Base-by-base conservation (phyloP, 176 grass and related monocot species). In the Avena eriantha region DNA sequence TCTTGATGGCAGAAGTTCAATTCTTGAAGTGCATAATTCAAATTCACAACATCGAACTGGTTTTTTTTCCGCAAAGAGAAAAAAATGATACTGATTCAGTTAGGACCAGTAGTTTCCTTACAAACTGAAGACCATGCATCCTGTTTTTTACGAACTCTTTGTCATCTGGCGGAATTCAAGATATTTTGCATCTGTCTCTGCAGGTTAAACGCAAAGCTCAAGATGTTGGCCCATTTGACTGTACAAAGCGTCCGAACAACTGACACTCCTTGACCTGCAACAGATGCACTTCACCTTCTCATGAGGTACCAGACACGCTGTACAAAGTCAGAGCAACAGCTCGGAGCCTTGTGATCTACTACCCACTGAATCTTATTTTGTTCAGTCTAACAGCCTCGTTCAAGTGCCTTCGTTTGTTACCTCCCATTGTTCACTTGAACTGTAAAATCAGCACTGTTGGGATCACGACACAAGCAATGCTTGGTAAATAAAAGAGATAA, bases 181-280 rank as follows among this genome's bases (percentile, higher is more conserved):
- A 43, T 1, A 3, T 45, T 80, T 56, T 57, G 9, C 33, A 19
- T 53, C 26, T 83, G 47, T 51, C 3, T 8, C 15, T 90, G 83
- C 78, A 95, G 94, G 84, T 95, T 77, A 93, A 95, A 88, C 88
- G 86, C 49, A 96, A 97, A 83, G 88, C 80, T 10, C 83, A 92
- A 84, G 90, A 93, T 75, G 81, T 92, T 6, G 92, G 94, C 14
- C 94, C 92, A 50, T 92, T 90, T 43, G 87, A 86, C 78, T 93
- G 94, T 69, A 96, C 94, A 92, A 88, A 92, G 34, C 41, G 51
- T 80, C 13, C 60, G 81, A 47, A 71, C 90, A 53, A 82, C 84
- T 84, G 65, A 73, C 57, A 59, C 79, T 3, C 75, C 86, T 63
- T 72, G 56, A 57, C 74, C 47, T 76, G 23, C 39, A 33, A 39